Evolutionary conservation across 768 basidiomycete species (phyloP).

Genomic region (Tylopilus plumbeoviolaceoides): DNA sequence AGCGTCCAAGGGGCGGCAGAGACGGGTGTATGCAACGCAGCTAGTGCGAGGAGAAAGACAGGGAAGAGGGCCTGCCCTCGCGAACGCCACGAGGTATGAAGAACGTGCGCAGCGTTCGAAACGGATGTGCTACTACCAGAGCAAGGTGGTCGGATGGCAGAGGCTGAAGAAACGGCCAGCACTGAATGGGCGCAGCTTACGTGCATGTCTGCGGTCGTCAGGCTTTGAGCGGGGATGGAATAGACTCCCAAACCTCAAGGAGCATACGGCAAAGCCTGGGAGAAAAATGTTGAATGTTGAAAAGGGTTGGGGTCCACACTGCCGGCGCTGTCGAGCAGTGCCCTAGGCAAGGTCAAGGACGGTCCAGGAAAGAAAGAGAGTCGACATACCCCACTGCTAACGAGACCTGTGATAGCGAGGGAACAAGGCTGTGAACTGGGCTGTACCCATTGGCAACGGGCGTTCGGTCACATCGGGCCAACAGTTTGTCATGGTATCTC

Average conservation of each 20-base stretch:
- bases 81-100: conserved; percentile 1
- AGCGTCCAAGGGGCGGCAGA: conserved; percentile 7
- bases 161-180: neutral
- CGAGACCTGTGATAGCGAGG: neutral
- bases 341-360: conserved; percentile 2
- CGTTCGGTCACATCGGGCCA: neutral
- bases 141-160: conserved; percentile 1
- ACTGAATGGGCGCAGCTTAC: neutral
- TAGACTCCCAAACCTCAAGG: neutral
- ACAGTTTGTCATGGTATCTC: neutral
- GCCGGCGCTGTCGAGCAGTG: conserved; percentile 7
- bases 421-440: neutral
- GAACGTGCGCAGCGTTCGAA: neutral
- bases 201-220: conserved; percentile 7
- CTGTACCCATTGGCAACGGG: neutral
- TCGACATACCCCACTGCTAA: neutral
- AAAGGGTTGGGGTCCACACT: conserved; percentile 5
- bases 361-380: neutral
- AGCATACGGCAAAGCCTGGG: neutral
- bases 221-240: neutral
- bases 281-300: neutral
- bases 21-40: neutral
- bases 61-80: neutral
- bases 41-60: conserved; percentile 5
- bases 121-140: conserved; percentile 7